Base-by-base conservation (phyloP, 176 grass and related monocot species). In the Oryza australiensis region DNA sequence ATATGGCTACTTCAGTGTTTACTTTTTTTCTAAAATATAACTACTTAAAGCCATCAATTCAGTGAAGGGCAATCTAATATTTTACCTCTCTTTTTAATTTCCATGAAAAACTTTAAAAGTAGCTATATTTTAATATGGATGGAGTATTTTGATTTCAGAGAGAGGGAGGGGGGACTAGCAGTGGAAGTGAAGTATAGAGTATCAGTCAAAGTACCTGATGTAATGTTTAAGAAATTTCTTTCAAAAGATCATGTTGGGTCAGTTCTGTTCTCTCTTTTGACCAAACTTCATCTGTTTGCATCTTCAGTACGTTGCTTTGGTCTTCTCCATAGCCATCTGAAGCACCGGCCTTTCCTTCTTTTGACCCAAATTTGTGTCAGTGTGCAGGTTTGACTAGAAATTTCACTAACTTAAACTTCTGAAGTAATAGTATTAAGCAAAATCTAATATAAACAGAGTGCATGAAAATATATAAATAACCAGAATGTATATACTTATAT, bases 171-270 rank as follows among this genome's bases (percentile, higher is more conserved):
- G 5, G 14, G 48, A 3, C 7, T 60, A 24, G 7, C 22, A 60
- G 55, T 66, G 65, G 26, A 59, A n/a, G 13, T 66, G 72, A 62
- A 82, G 78, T 24, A 85, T 26, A 29, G 57, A 67, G 73, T 68
- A 68, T 68, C 72, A 67, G 59, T 40, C 83, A 77, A 82, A 60
- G 8, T 60, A 73, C 88, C 87, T 89, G 83, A 27, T 67, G 26
- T n/a, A 55, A n/a, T 48, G 59, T 35, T 77, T 59, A 85, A 77
- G 41, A 77, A 86, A 82, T 64, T 70, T 72, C 15, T 37, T 43
- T 66, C 16, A 30, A 53, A 64, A 75, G 71, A 81, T 71, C 51
- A 14, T 80, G 77, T 20, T 81, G 24, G 63, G 74, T 76, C 77
- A 75, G 26, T 29, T 81, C 30, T 26, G 2, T 28, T 57, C 48